A percentile compares a stretch with the other conserved stretches of the same genome.
Evolutionary conservation across 2,329 filamentous ascomycete species (phyloP).

Genomic region (Alternaria conjuncta): DNA sequence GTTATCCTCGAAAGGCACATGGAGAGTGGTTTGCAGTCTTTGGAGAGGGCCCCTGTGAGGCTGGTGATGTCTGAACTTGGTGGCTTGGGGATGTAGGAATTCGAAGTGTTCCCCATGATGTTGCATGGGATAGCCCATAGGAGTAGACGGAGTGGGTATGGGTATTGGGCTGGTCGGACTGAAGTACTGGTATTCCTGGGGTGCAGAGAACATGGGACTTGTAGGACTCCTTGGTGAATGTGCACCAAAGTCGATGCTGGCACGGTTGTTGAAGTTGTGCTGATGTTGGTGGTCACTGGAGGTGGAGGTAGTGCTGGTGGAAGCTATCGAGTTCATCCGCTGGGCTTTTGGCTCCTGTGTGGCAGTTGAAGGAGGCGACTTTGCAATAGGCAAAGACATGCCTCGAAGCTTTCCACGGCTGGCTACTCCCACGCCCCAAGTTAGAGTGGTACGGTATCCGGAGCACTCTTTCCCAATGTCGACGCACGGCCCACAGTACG

Average conservation of each 20-base stretch:
- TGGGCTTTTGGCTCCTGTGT: slow-evolving; percentile 40
- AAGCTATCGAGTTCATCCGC: slow-evolving; percentile 27
- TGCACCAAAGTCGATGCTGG: slow-evolving; percentile 44
- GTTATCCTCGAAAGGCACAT: slow-evolving; percentile 50
- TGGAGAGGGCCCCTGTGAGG: slow-evolving; percentile 51
- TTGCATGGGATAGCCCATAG: slow-evolving; percentile 48
- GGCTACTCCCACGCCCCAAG: slow-evolving; percentile 94
- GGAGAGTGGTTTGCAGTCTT: slow-evolving; percentile 51
- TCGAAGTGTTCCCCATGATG: slow-evolving; percentile 49
- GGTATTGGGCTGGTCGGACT: slow-evolving; percentile 49
- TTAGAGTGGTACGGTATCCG: slow-evolving; percentile 95
- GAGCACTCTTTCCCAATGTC: slow-evolving; percentile 91
- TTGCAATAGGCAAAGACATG: slow-evolving; percentile 73
- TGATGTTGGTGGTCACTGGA: slow-evolving; percentile 33
- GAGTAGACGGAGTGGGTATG: slow-evolving; percentile 46
- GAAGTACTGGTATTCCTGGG: slow-evolving; percentile 47
- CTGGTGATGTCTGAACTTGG: slow-evolving; percentile 48
- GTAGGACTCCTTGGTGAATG: slow-evolving; percentile 45
- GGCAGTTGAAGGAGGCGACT: slow-evolving; percentile 43
- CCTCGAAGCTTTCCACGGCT: slow-evolving; percentile 94
- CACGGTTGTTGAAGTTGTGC: slow-evolving; percentile 34
- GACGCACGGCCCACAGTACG: slow-evolving; percentile 94
- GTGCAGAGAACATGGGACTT: slow-evolving; percentile 45
- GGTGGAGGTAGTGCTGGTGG: slow-evolving; percentile 25
- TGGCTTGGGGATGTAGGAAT: slow-evolving; percentile 40